Evolutionary conservation across 2,329 filamentous ascomycete genomes (phyloP), one percentile per base, ranked within the genome.

Genomic region (Phaeomoniella chlamydospora): DNA sequence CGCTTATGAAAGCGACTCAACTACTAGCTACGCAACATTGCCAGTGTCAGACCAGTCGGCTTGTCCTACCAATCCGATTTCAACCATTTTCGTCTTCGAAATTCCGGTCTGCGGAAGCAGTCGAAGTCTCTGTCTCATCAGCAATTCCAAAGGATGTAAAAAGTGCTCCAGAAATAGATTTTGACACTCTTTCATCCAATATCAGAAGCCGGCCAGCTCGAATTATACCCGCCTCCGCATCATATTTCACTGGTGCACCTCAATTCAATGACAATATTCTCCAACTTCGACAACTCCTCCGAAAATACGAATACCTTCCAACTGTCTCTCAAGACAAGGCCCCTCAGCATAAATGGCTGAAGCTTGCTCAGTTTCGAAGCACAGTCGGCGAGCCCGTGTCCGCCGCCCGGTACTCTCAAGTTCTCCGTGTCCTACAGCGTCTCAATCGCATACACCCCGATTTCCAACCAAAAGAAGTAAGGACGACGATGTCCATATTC

Each of bases 181-280:
- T 67, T 39, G 39, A 40, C 9, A 44, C 46, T 18, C 19, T 42
- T n/a, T 41, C 41, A 16, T 38, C 41, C n/a, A 41, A 45, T 19
- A 48, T 49, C 41, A 40, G 15, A 31, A 44, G 59, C 17, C 44
- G 49, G 16, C 69, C 74, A 44, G 77, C 82, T 36, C 83, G 90
- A 45, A 66, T 92, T 15, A 65, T 94, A 22, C 90, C 90, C 14
- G 70, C 71, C 16, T 94, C 87, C 22, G 78, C 84, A 2, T 90
- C 88, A n/a, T 98, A 98, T 62, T 98, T 96, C 65, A 87, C 85
- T 36, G 80, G 80, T 36, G 79, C 79, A 41, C 81, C 87, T 2
- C 68, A 71, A 37, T 94, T 94, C 66, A 90, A 80, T 59, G 90
- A 98, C 60, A 73, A 82, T 50, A 74, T 81, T 47, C 71, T 96